Conservation (phyloP, 2,329 filamentous ascomycete species). For the Alternaria metachromatica region DNA sequence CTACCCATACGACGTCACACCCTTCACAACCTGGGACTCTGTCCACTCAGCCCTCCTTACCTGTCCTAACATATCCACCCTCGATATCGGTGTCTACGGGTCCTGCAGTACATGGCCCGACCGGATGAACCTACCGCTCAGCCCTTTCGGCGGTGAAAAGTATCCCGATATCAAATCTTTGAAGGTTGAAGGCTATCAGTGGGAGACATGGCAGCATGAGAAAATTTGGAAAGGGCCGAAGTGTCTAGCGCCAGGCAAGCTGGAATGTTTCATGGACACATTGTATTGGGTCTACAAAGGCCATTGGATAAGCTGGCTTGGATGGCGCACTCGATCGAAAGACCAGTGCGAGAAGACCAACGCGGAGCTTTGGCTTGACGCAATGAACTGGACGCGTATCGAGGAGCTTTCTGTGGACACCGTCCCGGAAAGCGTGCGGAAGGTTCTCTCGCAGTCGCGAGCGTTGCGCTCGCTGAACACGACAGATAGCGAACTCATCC, state of each 20-base stretch:
- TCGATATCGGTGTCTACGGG: conserved; percentile 14
- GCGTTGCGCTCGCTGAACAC: conserved; percentile 8
- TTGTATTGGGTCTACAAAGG: neutral
- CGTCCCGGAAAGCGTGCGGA: neutral
- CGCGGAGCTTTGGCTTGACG: conserved; percentile 19
- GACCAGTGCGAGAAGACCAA: conserved; percentile 12
- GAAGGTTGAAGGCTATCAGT: conserved; percentile 16
- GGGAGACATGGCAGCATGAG: neutral
- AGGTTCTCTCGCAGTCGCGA: neutral
- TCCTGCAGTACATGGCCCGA: conserved; percentile 9
- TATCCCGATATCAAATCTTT: conserved; percentile 17
- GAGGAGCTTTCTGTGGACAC: conserved; percentile 6
- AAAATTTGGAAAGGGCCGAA: neutral
- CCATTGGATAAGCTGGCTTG: conserved; percentile 3
- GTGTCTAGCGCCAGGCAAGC: neutral
- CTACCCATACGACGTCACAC: neutral
- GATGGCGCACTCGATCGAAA: neutral
- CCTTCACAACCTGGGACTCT: conserved; percentile 6
- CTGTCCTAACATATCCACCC: conserved; percentile 20
- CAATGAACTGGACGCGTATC: conserved; percentile 18
- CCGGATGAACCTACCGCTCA: conserved; percentile 18
- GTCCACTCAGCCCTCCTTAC: conserved; percentile 10
- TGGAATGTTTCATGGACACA: neutral
- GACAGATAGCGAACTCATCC: conserved; percentile 9
- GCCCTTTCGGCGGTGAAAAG: conserved; percentile 7